Evolutionary conservation across 2,329 filamentous ascomycete species (phyloP).

Genomic region (Pyricularia grisea): DNA sequence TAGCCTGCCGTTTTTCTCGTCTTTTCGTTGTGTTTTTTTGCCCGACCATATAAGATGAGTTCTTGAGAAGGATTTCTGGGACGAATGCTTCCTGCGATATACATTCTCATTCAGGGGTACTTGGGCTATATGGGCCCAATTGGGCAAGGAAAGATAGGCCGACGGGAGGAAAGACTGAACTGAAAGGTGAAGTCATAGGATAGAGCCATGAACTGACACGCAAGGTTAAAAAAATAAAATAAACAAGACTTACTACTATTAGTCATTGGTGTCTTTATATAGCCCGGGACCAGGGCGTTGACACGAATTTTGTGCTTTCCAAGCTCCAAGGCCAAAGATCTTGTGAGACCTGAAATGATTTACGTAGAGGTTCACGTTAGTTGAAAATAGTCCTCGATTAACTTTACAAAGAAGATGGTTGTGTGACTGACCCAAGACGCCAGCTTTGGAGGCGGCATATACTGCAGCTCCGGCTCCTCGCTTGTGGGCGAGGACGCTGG

Average conservation of each 20-base stretch:
- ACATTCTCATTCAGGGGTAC: not conserved
- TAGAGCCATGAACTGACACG: not conserved
- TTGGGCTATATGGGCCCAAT: not conserved
- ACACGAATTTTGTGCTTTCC: conserved; percentile 56
- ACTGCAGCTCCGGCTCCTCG: conserved; percentile 59
- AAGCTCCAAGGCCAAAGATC: conserved; percentile 55
- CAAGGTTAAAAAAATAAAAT: conserved; percentile 4
- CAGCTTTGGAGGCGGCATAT: conserved; percentile 76
- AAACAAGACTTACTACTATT: conserved; percentile 42
- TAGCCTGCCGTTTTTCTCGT: not conserved
- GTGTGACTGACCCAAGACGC: conserved; percentile 50
- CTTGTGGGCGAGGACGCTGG: conserved; percentile 62
- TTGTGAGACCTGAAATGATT: conserved; percentile 48
- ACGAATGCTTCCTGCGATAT: not conserved
- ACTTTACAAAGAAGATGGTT: not conserved
- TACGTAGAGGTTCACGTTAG: too few species aligned
- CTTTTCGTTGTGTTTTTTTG: not conserved
- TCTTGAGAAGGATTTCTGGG: not conserved
- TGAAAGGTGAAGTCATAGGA: not conserved
- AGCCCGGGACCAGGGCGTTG: conserved; percentile 76
- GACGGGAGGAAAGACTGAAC: not conserved
- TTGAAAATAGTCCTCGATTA: too few species aligned
- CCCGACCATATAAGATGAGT: not conserved
- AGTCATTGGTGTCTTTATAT: conserved; percentile 76
- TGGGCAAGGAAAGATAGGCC: not conserved